Base-by-base conservation (phyloP, 2,329 filamentous ascomycete species). In the Penicillium sp. region DNA sequence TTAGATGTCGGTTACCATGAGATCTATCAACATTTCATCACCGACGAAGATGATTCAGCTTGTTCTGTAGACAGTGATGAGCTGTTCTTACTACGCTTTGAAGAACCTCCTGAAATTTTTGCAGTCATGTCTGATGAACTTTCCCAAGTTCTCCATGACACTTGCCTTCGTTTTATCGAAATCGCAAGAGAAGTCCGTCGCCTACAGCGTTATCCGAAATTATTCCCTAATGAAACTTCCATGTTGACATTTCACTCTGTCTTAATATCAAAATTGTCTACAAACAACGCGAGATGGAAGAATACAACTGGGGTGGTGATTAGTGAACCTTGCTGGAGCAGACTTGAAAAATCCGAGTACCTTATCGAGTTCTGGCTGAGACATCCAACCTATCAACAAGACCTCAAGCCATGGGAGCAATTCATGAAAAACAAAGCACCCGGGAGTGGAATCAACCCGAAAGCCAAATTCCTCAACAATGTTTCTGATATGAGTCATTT, bases 61-160 rank as follows among this genome's bases (percentile, higher is more conserved):
- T 2, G 12, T 9, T 5, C n/a, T 18, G 38, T 7, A 16, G 30
- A 12, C n/a, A 47, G 55, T 14, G 47, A 47, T 1, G 55, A 56
- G n/a, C n/a, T 45, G 18, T 23, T 51, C 8, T 11, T 48, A 51
- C 23, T 14, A 26, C n/a, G n/a, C n/a, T n/a, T n/a, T n/a, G n/a
- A n/a, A n/a, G n/a, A n/a, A n/a, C 75, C 76, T 16, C 9, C 20
- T 40, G 9, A 23, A n/a, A n/a, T 3, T n/a, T 50, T 16, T 26
- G 33, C 3, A 18, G 14, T 26, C 7, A 26, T 40, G 20, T 43
- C 48, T 23, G 42, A 35, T 21, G 33, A 42, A 16, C 38, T 52
- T 24, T 40, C 16, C 48, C 20, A 20, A 43, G 23, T 45, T 28
- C 52, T 59, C 33, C 21, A 42, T 16, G 43, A 50, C 24, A 38